A percentile compares a stretch with the other conserved stretches of the same genome.
Conservation (phyloP, 192 early-diverging fungal genomes). For the Coemansia javaensis region DNA sequence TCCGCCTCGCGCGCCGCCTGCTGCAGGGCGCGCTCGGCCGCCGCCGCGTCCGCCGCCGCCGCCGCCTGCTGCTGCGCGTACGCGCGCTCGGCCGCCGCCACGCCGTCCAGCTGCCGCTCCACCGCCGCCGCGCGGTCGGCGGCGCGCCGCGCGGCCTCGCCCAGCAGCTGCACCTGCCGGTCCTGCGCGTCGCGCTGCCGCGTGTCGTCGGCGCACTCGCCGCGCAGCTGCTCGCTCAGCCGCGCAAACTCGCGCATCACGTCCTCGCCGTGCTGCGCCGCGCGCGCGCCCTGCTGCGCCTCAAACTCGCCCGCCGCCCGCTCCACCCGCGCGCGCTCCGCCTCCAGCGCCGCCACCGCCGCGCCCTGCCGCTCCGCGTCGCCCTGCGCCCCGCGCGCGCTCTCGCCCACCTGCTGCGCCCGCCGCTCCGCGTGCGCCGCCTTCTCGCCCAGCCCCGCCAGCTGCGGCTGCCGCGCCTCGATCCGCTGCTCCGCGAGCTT, state of each 20-base stretch:
- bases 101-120: slow-evolving; percentile 35
- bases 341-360: slow-evolving; percentile 51
- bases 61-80: slow-evolving; percentile 37
- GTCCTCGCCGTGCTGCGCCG: slow-evolving; percentile 31
- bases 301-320: slow-evolving; percentile 55
- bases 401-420: slow-evolving; percentile 56
- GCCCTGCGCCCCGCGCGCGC: slow-evolving; percentile 47
- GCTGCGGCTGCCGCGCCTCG: slow-evolving; percentile 53
- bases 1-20: slow-evolving; percentile 57
- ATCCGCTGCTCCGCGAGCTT: slow-evolving; percentile 69
- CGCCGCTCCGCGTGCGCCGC: slow-evolving; percentile 67
- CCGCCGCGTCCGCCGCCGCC: slow-evolving; percentile 21
- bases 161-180: slow-evolving; percentile 55
- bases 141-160: slow-evolving; percentile 58
- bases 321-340: slow-evolving; percentile 52
- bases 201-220: slow-evolving; percentile 62
- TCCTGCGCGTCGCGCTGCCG: slow-evolving; percentile 64
- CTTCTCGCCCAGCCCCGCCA: slow-evolving; percentile 63
- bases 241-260: slow-evolving; percentile 55
- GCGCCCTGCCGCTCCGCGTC: slow-evolving; percentile 55
- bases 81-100: slow-evolving; percentile 28
- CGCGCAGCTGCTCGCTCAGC: slow-evolving; percentile 66
- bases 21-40: slow-evolving; percentile 43
- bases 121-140: slow-evolving; percentile 54
- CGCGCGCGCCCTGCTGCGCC: slow-evolving; percentile 23